Evolutionary conservation across 228 moss, liverwort and hornwort genomes (phyloP), one percentile per base, ranked within the genome.

Genomic region (Sphagnum fallax): DNA sequence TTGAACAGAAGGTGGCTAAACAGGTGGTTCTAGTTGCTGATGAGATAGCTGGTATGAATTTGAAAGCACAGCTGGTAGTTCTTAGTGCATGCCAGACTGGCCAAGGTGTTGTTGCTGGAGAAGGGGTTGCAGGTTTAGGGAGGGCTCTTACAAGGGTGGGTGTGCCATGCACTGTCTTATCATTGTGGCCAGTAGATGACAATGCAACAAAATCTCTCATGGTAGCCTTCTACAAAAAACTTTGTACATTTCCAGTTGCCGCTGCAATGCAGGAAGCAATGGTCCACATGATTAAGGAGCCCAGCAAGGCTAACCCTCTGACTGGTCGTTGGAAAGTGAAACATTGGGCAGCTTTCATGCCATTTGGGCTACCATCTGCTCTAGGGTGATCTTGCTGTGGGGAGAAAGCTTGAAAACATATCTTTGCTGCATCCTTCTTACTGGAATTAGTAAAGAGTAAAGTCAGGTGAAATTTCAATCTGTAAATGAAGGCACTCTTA

Each of bases 71-170:
- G 60, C n/a, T 81, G 68, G 84, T 84, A 65, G 84, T 84, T 58
- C 78, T 81, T 5, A 84, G 80, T 74, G 81, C 81, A 51, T 84
- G 81, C 71, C 16, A 84, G 51, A 67, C 81, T 71, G 68, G 72
- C 4, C 61, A 65, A 12, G 78, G 78, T 66, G 81, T 84, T 63
- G 73, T 84, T 5, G 50, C 65, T 0, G 73, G 71, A 0, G 84
- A 81, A 62, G 84, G 84, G 50, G 75, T 84, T 14, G 84, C 80
- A 71, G 73, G 78, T 5, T 48, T 80, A 18, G 84, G 84, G 73
- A 66, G 80, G 4, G 78, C 84, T 50, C 78, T 84, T 0, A 64
- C 62, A 50, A 53, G 65, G 68, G 80, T 73, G 61, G 77, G 84
- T 5, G 84, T 80, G 4, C 84, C 81, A 64, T 73, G 67, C 60